phyloP scores from a whole-genome alignment of 108 stramenopile genomes.

The Fragilaria crotonensis region DNA sequence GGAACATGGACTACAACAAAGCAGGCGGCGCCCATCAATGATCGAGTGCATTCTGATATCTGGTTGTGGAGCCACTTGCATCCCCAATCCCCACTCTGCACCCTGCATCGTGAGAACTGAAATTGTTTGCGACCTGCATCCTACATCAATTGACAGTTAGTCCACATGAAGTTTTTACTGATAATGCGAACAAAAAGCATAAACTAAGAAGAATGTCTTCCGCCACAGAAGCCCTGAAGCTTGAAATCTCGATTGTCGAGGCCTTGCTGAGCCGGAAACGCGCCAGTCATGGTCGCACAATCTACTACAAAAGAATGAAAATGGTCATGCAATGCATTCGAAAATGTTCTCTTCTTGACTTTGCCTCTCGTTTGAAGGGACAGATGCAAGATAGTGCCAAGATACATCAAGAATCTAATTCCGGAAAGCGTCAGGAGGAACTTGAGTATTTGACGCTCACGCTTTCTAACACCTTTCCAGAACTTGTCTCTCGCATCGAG shows the following conservation, averaged over 20 bases:
- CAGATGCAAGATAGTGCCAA: not conserved
- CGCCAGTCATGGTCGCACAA: constrained; percentile 53
- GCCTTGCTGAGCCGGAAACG: constrained; percentile 51
- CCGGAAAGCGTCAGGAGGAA: not conserved
- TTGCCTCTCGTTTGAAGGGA: not conserved
- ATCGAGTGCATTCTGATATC: too few relatives aligned
- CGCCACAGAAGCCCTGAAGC: constrained; percentile 26
- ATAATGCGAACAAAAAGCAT: too few relatives aligned
- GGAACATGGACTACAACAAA: too few relatives aligned
- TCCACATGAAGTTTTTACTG: too few relatives aligned
- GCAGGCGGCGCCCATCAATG: too few relatives aligned
- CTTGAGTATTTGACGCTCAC: not conserved
- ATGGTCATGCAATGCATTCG: constrained; percentile 36
- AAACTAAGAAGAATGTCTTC: not conserved
- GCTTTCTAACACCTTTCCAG: constrained; percentile 19
- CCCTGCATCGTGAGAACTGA: too few relatives aligned
- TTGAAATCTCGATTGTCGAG: constrained; percentile 49
- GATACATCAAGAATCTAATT: not conserved
- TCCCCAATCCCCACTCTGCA: too few relatives aligned
- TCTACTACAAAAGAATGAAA: constrained; percentile 50
- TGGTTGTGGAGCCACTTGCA: too few relatives aligned
- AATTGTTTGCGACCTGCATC: too few relatives aligned
- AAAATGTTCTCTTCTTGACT: not conserved
- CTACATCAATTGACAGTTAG: too few relatives aligned
- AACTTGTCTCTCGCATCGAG: constrained; percentile 46